Conservation (phyloP, 1,284 basidiomycete genomes). For the Ceratobasidium sp. region DNA sequence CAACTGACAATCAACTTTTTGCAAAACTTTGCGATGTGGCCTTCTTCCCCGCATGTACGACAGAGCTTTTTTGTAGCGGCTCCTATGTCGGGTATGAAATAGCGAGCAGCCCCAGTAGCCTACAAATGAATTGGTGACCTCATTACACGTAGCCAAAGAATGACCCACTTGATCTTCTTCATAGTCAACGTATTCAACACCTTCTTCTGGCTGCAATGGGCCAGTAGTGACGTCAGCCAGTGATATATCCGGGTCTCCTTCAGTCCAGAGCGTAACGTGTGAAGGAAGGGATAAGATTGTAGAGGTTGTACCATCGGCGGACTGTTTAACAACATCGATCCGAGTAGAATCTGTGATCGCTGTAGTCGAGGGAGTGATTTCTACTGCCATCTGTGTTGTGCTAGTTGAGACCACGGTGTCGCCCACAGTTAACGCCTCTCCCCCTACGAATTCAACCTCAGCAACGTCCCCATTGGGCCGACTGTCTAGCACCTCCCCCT, state of each 20-base stretch:
- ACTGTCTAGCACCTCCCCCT: slow-evolving; percentile 8
- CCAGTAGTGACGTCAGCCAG: slow-evolving; percentile 15
- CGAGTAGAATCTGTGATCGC: not conserved
- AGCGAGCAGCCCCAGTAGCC: slow-evolving; percentile 34
- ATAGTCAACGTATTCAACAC: slow-evolving; percentile 37
- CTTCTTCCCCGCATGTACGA: slow-evolving; percentile 46
- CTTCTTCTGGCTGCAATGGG: slow-evolving; percentile 15
- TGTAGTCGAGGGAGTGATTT: not conserved
- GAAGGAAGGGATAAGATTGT: slow-evolving; percentile 16
- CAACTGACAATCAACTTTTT: slow-evolving; percentile 45
- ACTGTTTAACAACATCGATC: not conserved
- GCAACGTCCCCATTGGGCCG: not conserved
- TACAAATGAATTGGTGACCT: not conserved
- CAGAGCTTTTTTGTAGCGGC: slow-evolving; percentile 18
- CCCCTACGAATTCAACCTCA: slow-evolving; percentile 35
- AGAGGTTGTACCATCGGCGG: not conserved
- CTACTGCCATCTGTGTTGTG: not conserved
- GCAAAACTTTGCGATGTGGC: slow-evolving; percentile 45
- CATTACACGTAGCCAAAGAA: not conserved
- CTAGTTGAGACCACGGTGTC: not conserved
- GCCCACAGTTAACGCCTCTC: slow-evolving; percentile 13
- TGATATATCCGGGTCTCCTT: slow-evolving; percentile 25
- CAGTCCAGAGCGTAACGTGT: slow-evolving; percentile 38
- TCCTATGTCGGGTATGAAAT: slow-evolving; percentile 24
- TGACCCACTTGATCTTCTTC: slow-evolving; percentile 29